Base-by-base conservation (phyloP, 2,329 filamentous ascomycete species). In the Fusarium begoniae region DNA sequence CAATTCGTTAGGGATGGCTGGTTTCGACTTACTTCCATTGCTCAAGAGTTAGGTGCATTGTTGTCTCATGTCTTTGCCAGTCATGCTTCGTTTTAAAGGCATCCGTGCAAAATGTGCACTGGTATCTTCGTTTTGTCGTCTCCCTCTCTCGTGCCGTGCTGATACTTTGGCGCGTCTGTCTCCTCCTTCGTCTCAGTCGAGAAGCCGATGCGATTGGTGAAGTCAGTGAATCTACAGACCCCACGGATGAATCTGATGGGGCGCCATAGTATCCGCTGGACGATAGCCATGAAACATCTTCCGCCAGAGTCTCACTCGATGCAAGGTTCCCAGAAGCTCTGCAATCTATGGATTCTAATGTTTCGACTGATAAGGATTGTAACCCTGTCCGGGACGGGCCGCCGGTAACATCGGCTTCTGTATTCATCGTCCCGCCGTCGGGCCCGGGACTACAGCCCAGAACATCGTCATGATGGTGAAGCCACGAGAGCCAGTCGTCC, bases 1-100 rank as follows among this genome's bases (percentile, higher is more conserved):
- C 3, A 6, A 8, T 15, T 6, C 8, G 8, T 4, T 0, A 4
- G 13, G 12, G 3, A 15, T 2, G 18, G n/a, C 6, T 32, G 18
- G 10, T 1, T 17, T 28, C 2, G 5, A 57, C 55, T 35, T 2
- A 58, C 56, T 59, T 59, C 56, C 56, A 59, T 9, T 51, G 56
- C 6, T 59, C 56, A 1, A 59, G 56, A 0, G 41, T 59, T 0
- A 59, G 9, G 6, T 59, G 56, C 56, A 59, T 51, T 0, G 56
- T 59, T 11, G 56, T 59, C 22, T 59, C 56, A 28, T 60, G 47
- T 0, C 57, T 26, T 22, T 60, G 57, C 57, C 57, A 60, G 5
- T 60, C 57, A 60, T 60, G 57, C 14, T 60, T 60, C 4, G 57
- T 60, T 14, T 55, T 60, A 1, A 60, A 55, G 0, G 57, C 37